phyloP scores from a whole-genome alignment of 2,329 filamentous ascomycete genomes.

The Calonectria hongkongensis region DNA sequence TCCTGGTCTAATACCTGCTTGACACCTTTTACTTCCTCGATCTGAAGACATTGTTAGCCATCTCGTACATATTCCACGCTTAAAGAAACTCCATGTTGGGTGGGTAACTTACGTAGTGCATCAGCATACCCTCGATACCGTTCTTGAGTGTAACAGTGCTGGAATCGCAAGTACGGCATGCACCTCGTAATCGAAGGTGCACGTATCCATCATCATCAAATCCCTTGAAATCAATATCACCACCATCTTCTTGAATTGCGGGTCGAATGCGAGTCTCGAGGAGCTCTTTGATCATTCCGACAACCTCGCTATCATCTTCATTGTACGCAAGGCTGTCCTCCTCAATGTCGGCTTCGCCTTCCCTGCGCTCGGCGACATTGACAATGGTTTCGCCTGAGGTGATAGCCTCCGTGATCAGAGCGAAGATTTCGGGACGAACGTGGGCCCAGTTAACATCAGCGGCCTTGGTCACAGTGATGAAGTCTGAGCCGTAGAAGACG shows the following conservation, averaged over 20 bases:
- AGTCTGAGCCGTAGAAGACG: slow-evolving; percentile 95
- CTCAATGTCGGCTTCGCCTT: slow-evolving; percentile 66
- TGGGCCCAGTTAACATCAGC: slow-evolving; percentile 93
- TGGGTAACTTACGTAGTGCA: slow-evolving; percentile 85
- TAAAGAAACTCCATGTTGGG: neutral
- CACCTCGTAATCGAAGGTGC: slow-evolving; percentile 90
- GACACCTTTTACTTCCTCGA: slow-evolving; percentile 96
- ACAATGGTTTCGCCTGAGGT: slow-evolving; percentile 90
- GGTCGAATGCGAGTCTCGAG: slow-evolving; percentile 96
- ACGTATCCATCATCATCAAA: slow-evolving; percentile 89
- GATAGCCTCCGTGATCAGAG: slow-evolving; percentile 93
- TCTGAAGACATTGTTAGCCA: slow-evolving; percentile 72
- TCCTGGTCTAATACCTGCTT: slow-evolving; percentile 93
- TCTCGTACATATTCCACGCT: neutral
- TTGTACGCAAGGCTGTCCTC: slow-evolving; percentile 87
- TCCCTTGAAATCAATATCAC: slow-evolving; percentile 95
- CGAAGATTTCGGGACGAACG: slow-evolving; percentile 95
- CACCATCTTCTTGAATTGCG: slow-evolving; percentile 97
- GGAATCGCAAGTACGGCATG: slow-evolving; percentile 96
- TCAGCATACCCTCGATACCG: slow-evolving; percentile 98
- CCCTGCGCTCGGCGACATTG: slow-evolving; percentile 78
- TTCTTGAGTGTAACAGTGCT: slow-evolving; percentile 98
- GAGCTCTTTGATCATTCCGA: slow-evolving; percentile 99
- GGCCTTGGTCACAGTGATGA: slow-evolving; percentile 97
- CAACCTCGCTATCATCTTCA: slow-evolving; percentile 93